These are phyloP conservation scores for Proliferodiscus dingleyae DNA, from an alignment of 2,329 filamentous ascomycete genomes.

Conservation along the genomic window DNA sequence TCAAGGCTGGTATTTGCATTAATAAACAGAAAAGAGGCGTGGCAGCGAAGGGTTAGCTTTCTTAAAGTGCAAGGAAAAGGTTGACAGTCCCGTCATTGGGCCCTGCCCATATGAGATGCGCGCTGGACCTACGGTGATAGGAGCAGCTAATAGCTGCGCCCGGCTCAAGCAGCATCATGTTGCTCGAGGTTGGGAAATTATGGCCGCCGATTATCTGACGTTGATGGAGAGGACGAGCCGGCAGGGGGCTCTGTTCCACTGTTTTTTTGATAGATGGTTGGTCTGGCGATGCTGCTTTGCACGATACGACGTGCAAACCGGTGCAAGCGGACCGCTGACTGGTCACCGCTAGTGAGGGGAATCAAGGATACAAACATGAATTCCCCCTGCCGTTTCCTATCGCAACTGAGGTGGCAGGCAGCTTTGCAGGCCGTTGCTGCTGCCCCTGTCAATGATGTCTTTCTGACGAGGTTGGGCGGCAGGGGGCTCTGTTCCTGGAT, in stretches of 20 bases:
- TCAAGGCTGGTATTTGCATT: constrained; percentile 24
- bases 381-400: neutral
- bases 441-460: constrained; percentile 11
- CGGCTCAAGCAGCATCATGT: neutral
- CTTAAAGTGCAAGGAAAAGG: constrained; percentile 15
- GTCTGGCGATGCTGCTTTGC: constrained; percentile 10
- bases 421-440: too few species aligned
- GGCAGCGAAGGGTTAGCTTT: constrained; percentile 17
- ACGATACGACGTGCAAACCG: constrained; percentile 1
- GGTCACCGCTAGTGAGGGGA: constrained; percentile 6
- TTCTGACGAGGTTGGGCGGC: constrained; percentile 4
- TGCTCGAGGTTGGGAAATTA: constrained; percentile 4
- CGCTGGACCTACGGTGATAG: neutral
- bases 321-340: constrained; percentile 2
- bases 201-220: constrained; percentile 6
- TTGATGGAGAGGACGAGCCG: constrained; percentile 4
- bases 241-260: neutral
- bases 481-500: constrained; percentile 6
- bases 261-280: constrained; percentile 14
- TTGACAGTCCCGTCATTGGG: neutral
- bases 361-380: constrained; percentile 1
- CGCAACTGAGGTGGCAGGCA: constrained; percentile 1
- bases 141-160: neutral
- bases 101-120: constrained; percentile 1
- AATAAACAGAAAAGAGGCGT: constrained; percentile 14